Percentiles rank a stretch among this genome's conserved stretches.
phyloP scores from a whole-genome alignment of 148 eudicot genomes.

The Nepenthes mirabilis region DNA sequence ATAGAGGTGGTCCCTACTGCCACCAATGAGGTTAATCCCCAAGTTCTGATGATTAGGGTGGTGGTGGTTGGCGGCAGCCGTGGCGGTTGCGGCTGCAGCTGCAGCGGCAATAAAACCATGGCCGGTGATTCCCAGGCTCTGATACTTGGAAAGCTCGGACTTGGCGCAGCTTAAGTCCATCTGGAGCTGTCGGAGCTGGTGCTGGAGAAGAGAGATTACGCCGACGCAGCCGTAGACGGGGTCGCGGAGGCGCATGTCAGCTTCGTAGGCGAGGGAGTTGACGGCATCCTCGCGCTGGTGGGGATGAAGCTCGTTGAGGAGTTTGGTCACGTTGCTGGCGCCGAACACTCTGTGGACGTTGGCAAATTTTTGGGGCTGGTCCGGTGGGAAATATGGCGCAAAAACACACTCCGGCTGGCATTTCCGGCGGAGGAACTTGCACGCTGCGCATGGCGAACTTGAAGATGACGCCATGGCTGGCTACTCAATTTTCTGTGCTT shows the following conservation, averaged over 20 bases:
- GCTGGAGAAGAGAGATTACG: conserved; percentile 74
- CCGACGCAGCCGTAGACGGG: conserved; percentile 90
- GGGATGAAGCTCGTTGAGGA: conserved; percentile 70
- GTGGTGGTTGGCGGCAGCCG: conserved; percentile 4
- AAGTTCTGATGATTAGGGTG: conserved; percentile 9
- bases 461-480: conserved; percentile 41
- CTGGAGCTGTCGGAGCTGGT: conserved; percentile 80
- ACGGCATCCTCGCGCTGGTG: conserved; percentile 87
- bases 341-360: conserved; percentile 85
- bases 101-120: conserved; percentile 21
- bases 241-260: conserved; percentile 83
- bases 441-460: conserved; percentile 87
- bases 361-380: conserved; percentile 77
- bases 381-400: conserved; percentile 84
- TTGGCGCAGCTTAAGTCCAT: conserved; percentile 59
- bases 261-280: conserved; percentile 74
- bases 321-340: conserved; percentile 77
- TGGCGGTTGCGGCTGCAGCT: conserved; percentile 11
- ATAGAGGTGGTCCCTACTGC: conserved; percentile 16
- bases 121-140: conserved; percentile 17
- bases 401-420: conserved; percentile 82
- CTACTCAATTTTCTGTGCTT: background rate
- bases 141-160: conserved; percentile 73
- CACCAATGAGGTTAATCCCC: conserved; percentile 21
- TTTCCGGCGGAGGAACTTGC: conserved; percentile 71